These are phyloP conservation scores for Oryza officinalis DNA, from an alignment of 176 grass and related monocot genomes.

Conservation along the genomic window DNA sequence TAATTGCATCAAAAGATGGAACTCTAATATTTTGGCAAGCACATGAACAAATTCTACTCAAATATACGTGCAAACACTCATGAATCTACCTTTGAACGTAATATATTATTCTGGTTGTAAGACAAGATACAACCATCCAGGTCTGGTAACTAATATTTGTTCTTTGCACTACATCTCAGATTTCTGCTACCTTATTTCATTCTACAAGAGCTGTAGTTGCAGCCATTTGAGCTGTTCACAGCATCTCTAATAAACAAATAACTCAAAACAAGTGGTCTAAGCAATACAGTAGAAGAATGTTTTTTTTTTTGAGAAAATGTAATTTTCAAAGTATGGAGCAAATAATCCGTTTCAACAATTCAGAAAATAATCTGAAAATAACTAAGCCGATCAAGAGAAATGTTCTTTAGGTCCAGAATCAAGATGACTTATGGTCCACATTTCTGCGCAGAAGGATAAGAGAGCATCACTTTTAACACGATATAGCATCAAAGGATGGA, in stretches of 20 bases:
- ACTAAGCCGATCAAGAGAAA: too few relatives aligned
- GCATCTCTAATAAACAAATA: constrained; percentile 16
- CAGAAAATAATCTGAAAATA: too few relatives aligned
- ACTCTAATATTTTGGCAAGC: not conserved
- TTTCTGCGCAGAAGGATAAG: too few relatives aligned
- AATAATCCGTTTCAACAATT: too few relatives aligned
- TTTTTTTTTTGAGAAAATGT: too few relatives aligned
- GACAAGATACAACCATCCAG: not conserved
- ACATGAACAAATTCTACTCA: not conserved
- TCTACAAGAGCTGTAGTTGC: constrained; percentile 9
- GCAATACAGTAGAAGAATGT: too few relatives aligned
- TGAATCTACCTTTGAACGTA: not conserved
- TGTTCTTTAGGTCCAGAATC: too few relatives aligned
- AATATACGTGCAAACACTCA: not conserved
- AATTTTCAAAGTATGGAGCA: too few relatives aligned
- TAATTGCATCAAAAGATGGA: not conserved
- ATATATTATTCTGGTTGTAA: not conserved
- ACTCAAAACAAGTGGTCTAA: too few relatives aligned
- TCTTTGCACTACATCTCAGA: not conserved
- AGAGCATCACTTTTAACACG: too few relatives aligned
- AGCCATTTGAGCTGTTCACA: constrained; percentile 9
- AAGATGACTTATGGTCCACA: too few relatives aligned
- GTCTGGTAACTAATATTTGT: constrained; percentile 1
- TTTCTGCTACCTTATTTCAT: constrained; percentile 34
- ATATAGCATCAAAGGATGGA: too few relatives aligned